Evolutionary conservation across 345 rosid species (phyloP), one percentile per base, ranked within the genome.

Genomic region (Lepidium africanum): DNA sequence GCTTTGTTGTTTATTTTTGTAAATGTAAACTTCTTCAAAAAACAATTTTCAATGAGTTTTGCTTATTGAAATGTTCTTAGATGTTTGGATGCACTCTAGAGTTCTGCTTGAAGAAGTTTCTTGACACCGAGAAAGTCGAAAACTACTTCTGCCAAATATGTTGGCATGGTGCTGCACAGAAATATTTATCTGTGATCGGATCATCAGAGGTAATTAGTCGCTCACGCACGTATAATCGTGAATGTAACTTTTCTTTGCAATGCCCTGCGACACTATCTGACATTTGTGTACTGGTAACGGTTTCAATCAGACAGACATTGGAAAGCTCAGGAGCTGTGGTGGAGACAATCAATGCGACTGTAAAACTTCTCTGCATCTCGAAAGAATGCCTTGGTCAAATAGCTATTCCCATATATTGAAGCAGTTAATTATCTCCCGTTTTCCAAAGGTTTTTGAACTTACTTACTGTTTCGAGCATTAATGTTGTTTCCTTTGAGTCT

Each of bases 121-220:
- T 80, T 67, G 65, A 54, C 30, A 74, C 88, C 0, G 94, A 90
- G 67, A 81, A 75, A 76, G 75, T 90, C 42, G 87, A 84, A 74
- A 83, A 84, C 70, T 92, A 87, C 80, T 76, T 47, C 65, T 93
- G 98, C 70, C 78, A 81, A 74, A 79, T 27, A 45, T 93, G 98
- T 75, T 93, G 98, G 97, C 97, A 93, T 71, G 61, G 70, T 50
- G 92, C 85, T 76, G 97, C 94, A 2, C 52, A 62, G 42, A 84
- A 84, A 74, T 90, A 79, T 83, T 71, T 83, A 61, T 72, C 85
- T 7, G 21, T 71, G n/a, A 67, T 11, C 15, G 82, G 77, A 71
- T 80, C 69, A 72, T 30, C 64, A 48, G 82, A 86, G 94, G 98
- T 89, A 69, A 36, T 14, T 11, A 10, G 14, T 48, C 21, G 57